Conservation (phyloP, 768 basidiomycete genomes). For the Mrakia gelida region DNA sequence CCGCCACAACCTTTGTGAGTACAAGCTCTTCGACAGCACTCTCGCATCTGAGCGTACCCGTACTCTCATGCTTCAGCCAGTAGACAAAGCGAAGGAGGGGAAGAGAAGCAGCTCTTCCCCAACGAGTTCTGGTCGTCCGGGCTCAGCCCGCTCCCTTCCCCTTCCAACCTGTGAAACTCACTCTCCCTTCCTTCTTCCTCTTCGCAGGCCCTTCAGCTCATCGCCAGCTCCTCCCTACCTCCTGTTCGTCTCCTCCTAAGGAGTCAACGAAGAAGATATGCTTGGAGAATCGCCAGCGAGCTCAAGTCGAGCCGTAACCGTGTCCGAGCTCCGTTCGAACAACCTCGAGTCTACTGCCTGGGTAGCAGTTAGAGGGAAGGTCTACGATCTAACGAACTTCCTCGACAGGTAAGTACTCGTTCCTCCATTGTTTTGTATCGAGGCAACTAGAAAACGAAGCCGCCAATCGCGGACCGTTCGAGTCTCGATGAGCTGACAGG, state of each 20-base stretch:
- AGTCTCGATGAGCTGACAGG: not conserved
- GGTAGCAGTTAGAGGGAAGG: not conserved
- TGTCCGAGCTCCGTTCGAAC: not conserved
- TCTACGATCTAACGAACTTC: not conserved
- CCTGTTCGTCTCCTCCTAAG: not conserved
- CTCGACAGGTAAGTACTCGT: not conserved
- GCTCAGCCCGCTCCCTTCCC: not conserved
- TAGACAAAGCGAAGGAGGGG: no score
- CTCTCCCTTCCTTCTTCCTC: no score
- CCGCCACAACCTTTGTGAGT: no score
- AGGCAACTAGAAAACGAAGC: not conserved
- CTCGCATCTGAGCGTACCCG: no score
- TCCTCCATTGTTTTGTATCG: not conserved
- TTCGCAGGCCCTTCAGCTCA: not conserved
- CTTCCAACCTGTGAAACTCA: not conserved
- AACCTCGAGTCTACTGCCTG: not conserved
- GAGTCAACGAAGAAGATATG: not conserved
- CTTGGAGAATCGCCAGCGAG: not conserved
- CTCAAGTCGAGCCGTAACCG: not conserved
- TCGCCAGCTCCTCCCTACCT: not conserved
- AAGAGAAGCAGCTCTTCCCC: no score
- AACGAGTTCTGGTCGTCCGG: no score
- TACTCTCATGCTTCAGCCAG: no score
- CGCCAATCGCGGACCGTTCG: not conserved
- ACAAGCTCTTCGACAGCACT: no score